Evolutionary conservation across 2,329 filamentous ascomycete species (phyloP).

Genomic region (Fusarium floridanum): DNA sequence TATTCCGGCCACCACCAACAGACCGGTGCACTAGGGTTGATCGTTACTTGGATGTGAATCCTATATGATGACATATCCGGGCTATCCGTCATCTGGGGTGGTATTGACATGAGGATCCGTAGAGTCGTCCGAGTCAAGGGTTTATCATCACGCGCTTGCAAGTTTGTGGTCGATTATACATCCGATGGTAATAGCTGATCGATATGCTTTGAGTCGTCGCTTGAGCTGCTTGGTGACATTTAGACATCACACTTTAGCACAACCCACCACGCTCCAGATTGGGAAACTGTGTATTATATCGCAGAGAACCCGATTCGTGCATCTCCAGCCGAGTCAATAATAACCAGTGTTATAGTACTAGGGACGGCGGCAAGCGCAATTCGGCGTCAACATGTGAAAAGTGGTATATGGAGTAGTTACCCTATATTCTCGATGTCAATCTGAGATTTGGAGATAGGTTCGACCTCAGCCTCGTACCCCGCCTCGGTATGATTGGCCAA

Average conservation of each 20-base stretch:
- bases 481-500: slow-evolving; percentile 22
- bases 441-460: background rate
- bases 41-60: background rate
- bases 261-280: background rate
- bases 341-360: background rate
- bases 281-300: background rate
- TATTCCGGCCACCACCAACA: background rate
- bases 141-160: background rate
- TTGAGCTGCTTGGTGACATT: background rate
- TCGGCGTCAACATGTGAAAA: background rate
- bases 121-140: background rate
- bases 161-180: background rate
- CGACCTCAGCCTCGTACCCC: slow-evolving; percentile 35
- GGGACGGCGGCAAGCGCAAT: background rate
- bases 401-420: background rate
- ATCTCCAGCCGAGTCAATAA: background rate
- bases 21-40: background rate
- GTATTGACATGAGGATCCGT: background rate
- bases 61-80: slow-evolving; percentile 1
- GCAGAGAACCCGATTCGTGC: background rate
- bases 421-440: slow-evolving; percentile 6
- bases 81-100: background rate
- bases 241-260: background rate
- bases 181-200: background rate
- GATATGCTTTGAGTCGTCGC: background rate